Conservation (phyloP, 2,329 filamentous ascomycete species). For the Leptodontidium sp. region DNA sequence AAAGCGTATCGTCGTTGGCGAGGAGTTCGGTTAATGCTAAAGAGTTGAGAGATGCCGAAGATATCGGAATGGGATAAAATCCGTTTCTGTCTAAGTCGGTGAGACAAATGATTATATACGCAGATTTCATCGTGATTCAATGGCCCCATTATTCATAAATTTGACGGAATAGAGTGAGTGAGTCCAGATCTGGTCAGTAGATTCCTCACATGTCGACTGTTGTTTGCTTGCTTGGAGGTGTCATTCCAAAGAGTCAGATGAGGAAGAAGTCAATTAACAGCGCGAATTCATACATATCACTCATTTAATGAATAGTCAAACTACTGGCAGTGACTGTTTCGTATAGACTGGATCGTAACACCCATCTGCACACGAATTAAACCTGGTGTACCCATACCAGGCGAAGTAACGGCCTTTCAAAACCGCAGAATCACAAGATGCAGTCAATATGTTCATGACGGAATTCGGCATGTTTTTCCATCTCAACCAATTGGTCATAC, state of each 20-base stretch:
- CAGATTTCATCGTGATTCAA: neutral
- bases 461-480: neutral
- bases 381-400: neutral
- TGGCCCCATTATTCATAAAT: neutral
- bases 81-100: no score
- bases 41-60: no score
- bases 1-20: neutral
- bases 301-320: no score
- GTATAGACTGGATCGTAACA: neutral
- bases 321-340: neutral
- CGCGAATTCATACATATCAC: no score
- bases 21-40: no score
- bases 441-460: neutral
- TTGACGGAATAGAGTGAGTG: neutral
- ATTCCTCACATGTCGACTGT: neutral
- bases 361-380: neutral
- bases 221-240: neutral
- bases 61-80: no score
- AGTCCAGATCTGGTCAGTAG: neutral
- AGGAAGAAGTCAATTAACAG: neutral
- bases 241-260: neutral
- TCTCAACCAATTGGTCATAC: neutral
- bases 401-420: neutral
- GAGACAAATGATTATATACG: no score
- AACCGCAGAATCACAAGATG: neutral